Evolutionary conservation across 208 protist species (phyloP).

Genomic region (Herpetomonas tarakana): DNA sequence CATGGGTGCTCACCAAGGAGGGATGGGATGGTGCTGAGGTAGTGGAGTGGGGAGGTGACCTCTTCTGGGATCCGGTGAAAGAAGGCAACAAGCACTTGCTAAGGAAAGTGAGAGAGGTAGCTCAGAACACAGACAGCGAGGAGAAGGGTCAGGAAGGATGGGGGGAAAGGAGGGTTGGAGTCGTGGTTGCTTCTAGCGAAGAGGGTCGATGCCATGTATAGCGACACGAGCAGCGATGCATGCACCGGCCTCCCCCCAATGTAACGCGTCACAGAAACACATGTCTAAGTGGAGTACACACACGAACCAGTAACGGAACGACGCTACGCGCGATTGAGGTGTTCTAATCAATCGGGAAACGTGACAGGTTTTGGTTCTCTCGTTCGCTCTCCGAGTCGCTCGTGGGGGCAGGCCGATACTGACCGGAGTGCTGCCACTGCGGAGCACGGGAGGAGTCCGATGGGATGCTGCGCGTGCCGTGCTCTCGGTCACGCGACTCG

Average conservation of each 20-base stretch:
- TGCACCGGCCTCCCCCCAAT: no score
- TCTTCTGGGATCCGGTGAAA: no score
- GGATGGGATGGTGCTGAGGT: not conserved
- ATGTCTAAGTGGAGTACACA: no score
- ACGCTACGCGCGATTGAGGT: no score
- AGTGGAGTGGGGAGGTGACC: no score
- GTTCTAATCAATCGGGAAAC: slow-evolving; percentile 71
- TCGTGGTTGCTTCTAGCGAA: no score
- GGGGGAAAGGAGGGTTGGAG: no score
- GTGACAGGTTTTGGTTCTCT: slow-evolving; percentile 65
- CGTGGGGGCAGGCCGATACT: slow-evolving; percentile 49
- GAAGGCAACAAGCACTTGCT: not conserved
- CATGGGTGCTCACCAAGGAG: slow-evolving; percentile 2
- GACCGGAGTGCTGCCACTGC: slow-evolving; percentile 3
- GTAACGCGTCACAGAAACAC: no score
- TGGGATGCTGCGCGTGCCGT: not conserved
- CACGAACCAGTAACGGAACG: no score
- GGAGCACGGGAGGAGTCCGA: not conserved
- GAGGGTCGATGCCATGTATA: no score
- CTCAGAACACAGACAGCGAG: not conserved
- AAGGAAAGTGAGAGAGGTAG: not conserved
- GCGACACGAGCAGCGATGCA: no score
- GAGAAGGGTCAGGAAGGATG: no score
- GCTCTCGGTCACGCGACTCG: not conserved
- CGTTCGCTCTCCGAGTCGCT: slow-evolving; percentile 80